Evolutionary conservation across 1,139 yeast genomes (phyloP), one percentile per base, ranked within the genome.

Genomic region (Petasospora fabianii): DNA sequence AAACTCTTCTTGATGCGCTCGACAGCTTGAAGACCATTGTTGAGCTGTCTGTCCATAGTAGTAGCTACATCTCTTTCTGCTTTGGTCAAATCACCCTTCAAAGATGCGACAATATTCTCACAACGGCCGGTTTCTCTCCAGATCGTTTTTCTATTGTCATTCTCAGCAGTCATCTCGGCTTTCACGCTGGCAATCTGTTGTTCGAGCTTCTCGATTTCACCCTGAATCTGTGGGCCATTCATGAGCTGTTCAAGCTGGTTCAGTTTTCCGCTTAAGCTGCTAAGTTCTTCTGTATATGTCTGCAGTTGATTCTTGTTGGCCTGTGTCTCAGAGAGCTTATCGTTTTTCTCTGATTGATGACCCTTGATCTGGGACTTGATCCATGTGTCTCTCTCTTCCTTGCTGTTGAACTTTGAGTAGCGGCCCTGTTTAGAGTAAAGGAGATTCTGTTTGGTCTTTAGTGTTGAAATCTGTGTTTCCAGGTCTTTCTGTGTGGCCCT

Each of bases 111-210:
- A 11, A 79, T 64, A 24, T 83, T 73, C 46, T 73, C 75, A 27
- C 73, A 60, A 48, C 75, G 76, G 40, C 84, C 77, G 54, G 86
- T 95, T 26, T 81, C 80, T 56, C 96, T 77, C 96, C 96, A 87
- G 13, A 82, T 61, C 12, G 63, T 64, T 55, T 85, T 86, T 50
- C 95, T 73, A 44, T 75, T 69, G 54, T 90, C 96, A 13, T 75
- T 69, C 22, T 77, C 65, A 5, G 56, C 62, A n/a, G 65, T 60
- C 20, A 76, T 68, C 19, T 66, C 55, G 7, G 56, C 42, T 51
- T 71, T 79, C 22, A 73, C 49, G 0, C 54, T 54, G 6, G 57
- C 39, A 5, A 71, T 45, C 20, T 59, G 58, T 4, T 48, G 39
- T 31, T 61, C 60, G 2, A 62, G 28, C 31, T 57, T 57, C 16